Evolutionary conservation across 441 rosid species (phyloP), one percentile per base, ranked within the genome.

Genomic region (Gossypium davidsonii): DNA sequence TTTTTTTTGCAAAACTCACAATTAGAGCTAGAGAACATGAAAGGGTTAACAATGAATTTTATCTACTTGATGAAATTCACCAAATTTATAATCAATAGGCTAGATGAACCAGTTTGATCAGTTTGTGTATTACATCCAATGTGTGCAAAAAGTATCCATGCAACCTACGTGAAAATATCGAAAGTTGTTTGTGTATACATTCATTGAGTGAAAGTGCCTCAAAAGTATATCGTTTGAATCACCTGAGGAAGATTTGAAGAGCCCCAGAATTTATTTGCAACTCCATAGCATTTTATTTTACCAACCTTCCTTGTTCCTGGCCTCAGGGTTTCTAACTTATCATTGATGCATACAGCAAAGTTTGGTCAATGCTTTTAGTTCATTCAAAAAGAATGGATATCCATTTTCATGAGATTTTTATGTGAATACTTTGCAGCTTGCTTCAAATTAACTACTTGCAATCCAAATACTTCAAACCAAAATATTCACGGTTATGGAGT

Each of bases 401-500:
- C 49, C n/a, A 3, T 18, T 63, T 37, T 63, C 9, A 17, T 37
- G n/a, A 25, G 25, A 0, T 3, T 37, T 37, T 63, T 63, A 37
- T 34, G 39, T 67, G 15, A 49, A 67, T 26, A n/a, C 25, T 20
- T 74, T 82, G 75, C 84, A 89, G 94, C 80, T 71, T 89, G 94
- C 80, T 86, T 86, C 83, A 87, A 86, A 82, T 83, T 87, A 34
- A 79, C 90, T 39, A 80, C 85, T 17, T 89, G 94, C 73, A 77
- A 83, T 74, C 77, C 87, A 51, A 83, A 81, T 44, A 80, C 88
- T 4, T 80, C 81, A 11, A 80, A 84, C 70, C 94, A 89, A 79
- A 83, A 89, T 64, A 89, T 89, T 37, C 90, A 81, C 75, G 88
- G 84, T 3, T 89, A 89, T 74, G 94, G 94, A 63, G 77, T 83